These are phyloP conservation scores for Eremochloa ophiuroides DNA, from an alignment of 176 grass and related monocot genomes.

Conservation along the genomic window DNA sequence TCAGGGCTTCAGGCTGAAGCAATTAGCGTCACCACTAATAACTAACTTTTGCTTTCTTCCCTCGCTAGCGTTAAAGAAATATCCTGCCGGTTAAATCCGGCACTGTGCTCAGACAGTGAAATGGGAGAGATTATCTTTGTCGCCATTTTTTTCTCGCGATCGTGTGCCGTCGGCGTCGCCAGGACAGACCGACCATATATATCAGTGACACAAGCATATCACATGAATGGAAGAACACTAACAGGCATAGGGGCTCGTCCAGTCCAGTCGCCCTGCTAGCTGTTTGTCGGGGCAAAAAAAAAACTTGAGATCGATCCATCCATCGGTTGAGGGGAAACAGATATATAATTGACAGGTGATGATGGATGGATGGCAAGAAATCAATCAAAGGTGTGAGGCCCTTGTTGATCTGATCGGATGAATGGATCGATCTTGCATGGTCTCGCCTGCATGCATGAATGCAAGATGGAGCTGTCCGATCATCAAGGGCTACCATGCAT, in stretches of 20 bases:
- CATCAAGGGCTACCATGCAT: background rate
- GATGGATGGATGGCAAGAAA: background rate
- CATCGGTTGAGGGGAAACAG: constrained; percentile 10
- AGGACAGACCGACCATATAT: background rate
- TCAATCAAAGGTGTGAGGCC: background rate
- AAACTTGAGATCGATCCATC: background rate
- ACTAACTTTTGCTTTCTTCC: background rate
- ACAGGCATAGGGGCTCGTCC: background rate
- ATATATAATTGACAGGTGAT: constrained; percentile 35
- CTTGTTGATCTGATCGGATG: constrained; percentile 5
- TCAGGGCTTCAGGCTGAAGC: constrained; percentile 30
- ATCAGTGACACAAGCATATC: constrained; percentile 7
- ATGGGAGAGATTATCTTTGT: background rate
- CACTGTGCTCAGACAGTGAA: constrained; percentile 5
- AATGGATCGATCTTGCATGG: background rate
- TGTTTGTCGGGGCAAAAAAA: background rate
- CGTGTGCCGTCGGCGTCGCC: too few relatives aligned
- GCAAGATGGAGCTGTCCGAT: background rate
- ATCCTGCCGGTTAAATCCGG: constrained; percentile 15
- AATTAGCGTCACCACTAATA: constrained; percentile 5
- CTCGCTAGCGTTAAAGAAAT: background rate
- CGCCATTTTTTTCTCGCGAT: too few relatives aligned
- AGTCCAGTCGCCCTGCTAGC: constrained; percentile 16
- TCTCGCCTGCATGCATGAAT: background rate
- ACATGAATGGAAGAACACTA: constrained; percentile 13